phyloP scores from a whole-genome alignment of 1,139 yeast species.

The Saccharomyces hybrid region DNA sequence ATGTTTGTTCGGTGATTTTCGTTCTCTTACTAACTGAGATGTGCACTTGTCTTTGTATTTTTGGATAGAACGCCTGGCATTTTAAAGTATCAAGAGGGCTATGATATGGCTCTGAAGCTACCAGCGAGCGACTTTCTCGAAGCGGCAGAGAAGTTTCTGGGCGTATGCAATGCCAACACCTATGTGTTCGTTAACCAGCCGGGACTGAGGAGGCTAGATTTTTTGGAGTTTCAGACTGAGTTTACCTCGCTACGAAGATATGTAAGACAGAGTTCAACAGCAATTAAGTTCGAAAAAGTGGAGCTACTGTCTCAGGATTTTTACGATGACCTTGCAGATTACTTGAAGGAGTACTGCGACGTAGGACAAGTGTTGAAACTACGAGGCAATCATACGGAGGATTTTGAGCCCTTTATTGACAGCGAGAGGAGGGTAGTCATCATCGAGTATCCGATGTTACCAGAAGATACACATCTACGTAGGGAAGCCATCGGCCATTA shows the following conservation, averaged over 20 bases:
- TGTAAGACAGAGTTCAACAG: slow-evolving; percentile 52
- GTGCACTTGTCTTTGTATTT: neutral
- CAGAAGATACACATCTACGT: slow-evolving; percentile 33
- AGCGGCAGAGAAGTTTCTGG: slow-evolving; percentile 42
- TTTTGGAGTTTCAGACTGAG: slow-evolving; percentile 36
- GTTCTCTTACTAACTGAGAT: slow-evolving; percentile 2
- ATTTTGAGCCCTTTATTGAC: slow-evolving; percentile 44
- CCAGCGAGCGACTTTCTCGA: slow-evolving; percentile 37
- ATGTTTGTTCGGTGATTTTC: neutral
- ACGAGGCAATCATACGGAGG: slow-evolving; percentile 16
- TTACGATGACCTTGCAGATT: slow-evolving; percentile 20
- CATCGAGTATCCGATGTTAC: slow-evolving; percentile 46
- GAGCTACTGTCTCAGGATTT: slow-evolving; percentile 35
- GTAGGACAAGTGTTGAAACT: slow-evolving; percentile 17
- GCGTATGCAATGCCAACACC: slow-evolving; percentile 62
- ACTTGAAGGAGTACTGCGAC: slow-evolving; percentile 17
- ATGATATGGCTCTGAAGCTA: slow-evolving; percentile 9
- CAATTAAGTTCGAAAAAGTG: slow-evolving; percentile 35
- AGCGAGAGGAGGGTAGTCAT: slow-evolving; percentile 51
- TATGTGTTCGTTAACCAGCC: slow-evolving; percentile 67
- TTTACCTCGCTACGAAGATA: slow-evolving; percentile 52
- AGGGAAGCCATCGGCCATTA: slow-evolving; percentile 33
- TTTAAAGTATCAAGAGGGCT: slow-evolving; percentile 13
- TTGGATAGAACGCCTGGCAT: slow-evolving; percentile 20
- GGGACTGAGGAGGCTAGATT: slow-evolving; percentile 53